Conservation (phyloP, 2,329 filamentous ascomycete species). For the Dothidotthia symphoricarpi region DNA sequence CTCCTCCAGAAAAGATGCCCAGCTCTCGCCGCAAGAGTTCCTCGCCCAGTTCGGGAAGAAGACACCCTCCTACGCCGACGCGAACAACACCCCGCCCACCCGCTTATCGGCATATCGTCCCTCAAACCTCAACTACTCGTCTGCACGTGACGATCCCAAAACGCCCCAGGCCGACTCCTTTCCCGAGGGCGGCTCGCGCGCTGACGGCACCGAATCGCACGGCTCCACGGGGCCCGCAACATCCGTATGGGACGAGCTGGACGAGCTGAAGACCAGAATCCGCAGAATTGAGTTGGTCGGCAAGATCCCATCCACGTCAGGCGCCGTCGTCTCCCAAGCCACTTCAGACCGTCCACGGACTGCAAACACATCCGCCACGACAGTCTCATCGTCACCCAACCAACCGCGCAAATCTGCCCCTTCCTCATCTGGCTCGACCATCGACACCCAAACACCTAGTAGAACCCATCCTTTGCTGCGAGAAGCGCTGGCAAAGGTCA, state of each 20-base stretch:
- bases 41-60: conserved; percentile 29
- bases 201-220: conserved; percentile 70
- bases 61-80: conserved; percentile 35
- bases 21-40: conserved; percentile 37
- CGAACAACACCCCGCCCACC: conserved; percentile 30
- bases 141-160: conserved; percentile 30
- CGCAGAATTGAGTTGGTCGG: conserved; percentile 85
- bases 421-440: conserved; percentile 43
- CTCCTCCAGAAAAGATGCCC: conserved; percentile 26
- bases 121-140: conserved; percentile 40
- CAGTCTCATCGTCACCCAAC: conserved; percentile 85
- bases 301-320: conserved; percentile 79
- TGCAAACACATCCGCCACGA: conserved; percentile 87
- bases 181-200: conserved; percentile 30
- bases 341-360: conserved; percentile 83
- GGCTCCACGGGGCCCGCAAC: conserved; percentile 84
- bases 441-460: conserved; percentile 44
- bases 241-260: conserved; percentile 95
- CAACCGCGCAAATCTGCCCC: conserved; percentile 57
- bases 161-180: conserved; percentile 27
- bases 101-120: conserved; percentile 24
- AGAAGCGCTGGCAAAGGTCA: conserved; percentile 77
- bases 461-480: conserved; percentile 76
- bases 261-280: conserved; percentile 92
- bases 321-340: conserved; percentile 63